These are phyloP conservation scores for Xylaria arbuscula DNA, from an alignment of 2,329 filamentous ascomycete species.

Conservation along the genomic window DNA sequence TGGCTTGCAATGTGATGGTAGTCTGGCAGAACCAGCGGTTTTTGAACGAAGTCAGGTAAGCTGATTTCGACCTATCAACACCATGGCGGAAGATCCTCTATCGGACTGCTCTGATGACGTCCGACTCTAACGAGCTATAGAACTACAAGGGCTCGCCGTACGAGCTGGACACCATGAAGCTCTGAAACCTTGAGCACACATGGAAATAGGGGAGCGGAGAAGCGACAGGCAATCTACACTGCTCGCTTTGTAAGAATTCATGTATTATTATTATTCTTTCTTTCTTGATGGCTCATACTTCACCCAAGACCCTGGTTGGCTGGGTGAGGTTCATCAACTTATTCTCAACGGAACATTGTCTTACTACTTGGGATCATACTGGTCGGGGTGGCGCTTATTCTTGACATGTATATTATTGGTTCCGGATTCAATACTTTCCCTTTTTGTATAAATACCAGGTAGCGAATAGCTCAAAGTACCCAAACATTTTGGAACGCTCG, in stretches of 20 bases:
- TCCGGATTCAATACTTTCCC: background rate
- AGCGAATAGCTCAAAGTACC: background rate
- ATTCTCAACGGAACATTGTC: background rate
- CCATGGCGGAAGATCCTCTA: background rate
- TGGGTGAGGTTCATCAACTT: background rate
- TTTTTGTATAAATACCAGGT: background rate
- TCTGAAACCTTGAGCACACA: background rate
- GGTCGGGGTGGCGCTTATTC: background rate
- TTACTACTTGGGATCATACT: background rate
- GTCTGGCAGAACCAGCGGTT: conserved; percentile 30
- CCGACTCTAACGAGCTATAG: conserved; percentile 10
- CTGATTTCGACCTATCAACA: background rate
- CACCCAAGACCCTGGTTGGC: background rate
- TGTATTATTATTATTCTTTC: conserved; percentile 2
- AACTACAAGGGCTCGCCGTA: background rate
- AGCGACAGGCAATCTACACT: background rate
- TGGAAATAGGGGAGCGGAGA: too few relatives aligned
- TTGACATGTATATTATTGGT: conserved; percentile 14
- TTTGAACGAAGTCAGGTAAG: conserved; percentile 28
- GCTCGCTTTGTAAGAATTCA: background rate
- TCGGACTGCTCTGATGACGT: background rate
- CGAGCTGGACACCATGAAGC: conserved; percentile 14
- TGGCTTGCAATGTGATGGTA: conserved; percentile 23
- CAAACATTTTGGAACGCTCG: background rate
- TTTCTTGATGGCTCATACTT: background rate